A percentile compares a stretch with the other conserved stretches of the same genome.
Conservation (phyloP, 2,329 filamentous ascomycete genomes). For the Fusarium avenaceum region DNA sequence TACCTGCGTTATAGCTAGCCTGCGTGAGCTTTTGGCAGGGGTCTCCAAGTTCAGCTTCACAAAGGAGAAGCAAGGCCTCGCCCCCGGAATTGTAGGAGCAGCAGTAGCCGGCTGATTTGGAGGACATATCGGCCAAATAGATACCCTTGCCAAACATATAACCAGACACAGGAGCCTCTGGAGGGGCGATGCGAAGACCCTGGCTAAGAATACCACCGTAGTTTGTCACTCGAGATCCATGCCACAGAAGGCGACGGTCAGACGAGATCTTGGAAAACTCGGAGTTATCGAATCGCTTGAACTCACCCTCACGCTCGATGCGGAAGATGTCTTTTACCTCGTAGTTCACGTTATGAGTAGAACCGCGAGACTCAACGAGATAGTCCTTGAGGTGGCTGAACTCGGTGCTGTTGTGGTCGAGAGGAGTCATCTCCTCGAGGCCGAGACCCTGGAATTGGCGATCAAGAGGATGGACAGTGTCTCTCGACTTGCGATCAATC, state of each 20-base stretch:
- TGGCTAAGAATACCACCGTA: constrained; percentile 90
- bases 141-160: constrained; percentile 95
- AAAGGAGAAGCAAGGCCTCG: constrained; percentile 82
- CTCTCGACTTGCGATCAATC: constrained; percentile 63
- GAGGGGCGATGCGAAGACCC: constrained; percentile 89
- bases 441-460: constrained; percentile 78
- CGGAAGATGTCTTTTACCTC: constrained; percentile 82
- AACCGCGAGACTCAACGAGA: constrained; percentile 74
- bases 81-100: constrained; percentile 71
- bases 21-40: constrained; percentile 75
- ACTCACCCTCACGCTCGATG: constrained; percentile 81
- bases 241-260: constrained; percentile 86
- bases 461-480: constrained; percentile 75
- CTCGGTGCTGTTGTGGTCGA: constrained; percentile 71
- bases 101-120: constrained; percentile 87
- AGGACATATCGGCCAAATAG: constrained; percentile 87
- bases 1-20: constrained; percentile 73
- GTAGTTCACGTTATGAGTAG: constrained; percentile 74
- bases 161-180: constrained; percentile 81
- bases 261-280: constrained; percentile 66
- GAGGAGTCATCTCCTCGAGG: constrained; percentile 80
- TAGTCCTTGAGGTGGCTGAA: constrained; percentile 76
- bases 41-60: constrained; percentile 81
- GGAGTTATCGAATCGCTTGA: constrained; percentile 74
- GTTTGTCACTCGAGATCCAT: constrained; percentile 86